A percentile compares a stretch with the other conserved stretches of the same genome.
phyloP scores from a whole-genome alignment of 2,329 filamentous ascomycete genomes.

The Trichoderma aggressivum region DNA sequence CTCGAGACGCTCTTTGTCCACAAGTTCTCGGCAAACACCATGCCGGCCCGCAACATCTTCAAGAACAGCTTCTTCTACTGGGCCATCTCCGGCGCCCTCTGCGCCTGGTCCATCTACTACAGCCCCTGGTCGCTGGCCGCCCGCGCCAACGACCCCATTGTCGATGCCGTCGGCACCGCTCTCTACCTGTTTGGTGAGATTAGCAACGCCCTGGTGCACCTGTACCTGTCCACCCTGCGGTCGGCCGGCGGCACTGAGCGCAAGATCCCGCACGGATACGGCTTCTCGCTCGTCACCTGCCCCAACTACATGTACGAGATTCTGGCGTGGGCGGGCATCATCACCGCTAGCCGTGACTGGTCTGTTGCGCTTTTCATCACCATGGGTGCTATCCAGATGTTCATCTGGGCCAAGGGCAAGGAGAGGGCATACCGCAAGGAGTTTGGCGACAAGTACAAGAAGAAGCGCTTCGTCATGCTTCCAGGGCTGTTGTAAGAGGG shows the following conservation, averaged over 20 bases:
- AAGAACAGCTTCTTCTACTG: constrained; percentile 97
- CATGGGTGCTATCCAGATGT: constrained; percentile 76
- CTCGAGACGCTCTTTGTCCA: constrained; percentile 92
- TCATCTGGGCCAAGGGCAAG: constrained; percentile 84
- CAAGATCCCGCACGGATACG: constrained; percentile 81
- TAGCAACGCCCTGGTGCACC: constrained; percentile 75
- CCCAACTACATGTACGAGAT: constrained; percentile 97
- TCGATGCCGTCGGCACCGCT: constrained; percentile 66
- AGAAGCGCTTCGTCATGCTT: constrained; percentile 81
- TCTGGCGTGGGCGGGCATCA: constrained; percentile 79
- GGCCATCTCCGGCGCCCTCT: constrained; percentile 73
- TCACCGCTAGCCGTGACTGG: constrained; percentile 75
- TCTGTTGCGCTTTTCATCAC: constrained; percentile 72
- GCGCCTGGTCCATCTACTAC: constrained; percentile 78
- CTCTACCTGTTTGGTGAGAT: constrained; percentile 77
- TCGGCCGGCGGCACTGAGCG: constrained; percentile 77
- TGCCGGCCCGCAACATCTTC: constrained; percentile 88
- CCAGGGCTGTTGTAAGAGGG: constrained; percentile 67
- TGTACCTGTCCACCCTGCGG: constrained; percentile 73
- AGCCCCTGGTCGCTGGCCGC: constrained; percentile 68
- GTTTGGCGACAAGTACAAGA: constrained; percentile 92
- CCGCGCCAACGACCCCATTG: constrained; percentile 40
- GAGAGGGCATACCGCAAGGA: constrained; percentile 85
- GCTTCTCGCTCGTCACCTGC: constrained; percentile 84
- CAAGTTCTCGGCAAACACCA: constrained; percentile 90